Base-by-base conservation (phyloP, 768 basidiomycete species). In the Austroboletus eburneus region DNA sequence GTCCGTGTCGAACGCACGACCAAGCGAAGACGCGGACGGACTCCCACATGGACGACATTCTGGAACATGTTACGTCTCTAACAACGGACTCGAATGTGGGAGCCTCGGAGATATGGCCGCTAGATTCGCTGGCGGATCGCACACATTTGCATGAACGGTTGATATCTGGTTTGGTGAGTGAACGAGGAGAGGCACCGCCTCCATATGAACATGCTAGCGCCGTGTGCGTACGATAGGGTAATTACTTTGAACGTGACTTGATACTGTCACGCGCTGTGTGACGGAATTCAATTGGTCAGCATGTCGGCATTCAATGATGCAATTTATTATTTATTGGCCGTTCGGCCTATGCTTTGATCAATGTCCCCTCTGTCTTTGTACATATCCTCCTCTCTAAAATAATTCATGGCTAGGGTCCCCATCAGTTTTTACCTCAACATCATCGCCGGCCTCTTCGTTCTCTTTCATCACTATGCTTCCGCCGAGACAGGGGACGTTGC, bases 171-270 rank as follows among this genome's bases (percentile, higher is more conserved):
- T 82, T 85, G 62, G 87, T 87, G 63, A 86, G 77, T 39, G 84
- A 87, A 57, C 72, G 73, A 14, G 93, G 93, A 7, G 92, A 96
- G 63, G 77, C 78, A 8, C 93, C 94, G 1, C 94, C 94, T n/a
- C 46, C 50, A 4, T 62, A 62, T 42, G 54, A 56, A 12, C 24
- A n/a, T 20, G 18, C 35, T 30, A 43, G 23, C n/a, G 18, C 12
- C 22, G 20, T 35, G 23, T 8, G 8, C 18, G 32, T 23, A 13
- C 54, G 43, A 32, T 32, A 35, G 27, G 27, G 12, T 5, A 12
- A 12, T 5, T 27, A 5, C 7, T 27, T 27, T 12, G 12, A 27
- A 6, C 12, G 27, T 27, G 27, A 27, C n/a, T n/a, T 27, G 27
- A 5, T 12, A 27, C 27, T 27, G 12, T 27, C 27, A 27, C 12